Evolutionary conservation across 495 filamentous ascomycete species (phyloP).

Genomic region (Penicillium tannophilum): DNA sequence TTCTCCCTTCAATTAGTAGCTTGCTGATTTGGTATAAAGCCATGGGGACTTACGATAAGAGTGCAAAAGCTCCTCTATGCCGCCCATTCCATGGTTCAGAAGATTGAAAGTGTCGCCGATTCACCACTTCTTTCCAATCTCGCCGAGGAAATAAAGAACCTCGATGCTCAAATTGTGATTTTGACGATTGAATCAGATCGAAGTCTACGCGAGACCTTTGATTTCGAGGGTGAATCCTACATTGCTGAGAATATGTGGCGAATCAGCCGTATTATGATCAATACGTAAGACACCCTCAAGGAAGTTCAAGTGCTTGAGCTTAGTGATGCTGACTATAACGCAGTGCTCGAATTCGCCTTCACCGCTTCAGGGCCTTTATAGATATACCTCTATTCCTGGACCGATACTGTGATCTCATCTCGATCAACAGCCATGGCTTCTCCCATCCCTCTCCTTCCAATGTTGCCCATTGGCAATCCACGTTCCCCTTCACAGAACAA

Average conservation of each 20-base stretch:
- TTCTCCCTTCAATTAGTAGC: slow-evolving; percentile 5
- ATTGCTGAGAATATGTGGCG: slow-evolving; percentile 27
- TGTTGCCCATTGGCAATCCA: slow-evolving; percentile 18
- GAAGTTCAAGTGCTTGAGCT: not conserved
- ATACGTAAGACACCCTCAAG: slow-evolving; percentile 17
- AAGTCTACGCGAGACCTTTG: slow-evolving; percentile 14
- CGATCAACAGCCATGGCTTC: slow-evolving; percentile 30
- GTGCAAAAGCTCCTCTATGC: slow-evolving; percentile 48
- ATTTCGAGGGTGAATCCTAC: slow-evolving; percentile 12
- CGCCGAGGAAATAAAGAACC: slow-evolving; percentile 15
- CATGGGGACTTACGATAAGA: slow-evolving; percentile 47
- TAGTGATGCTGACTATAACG: not conserved
- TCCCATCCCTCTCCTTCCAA: slow-evolving; percentile 10
- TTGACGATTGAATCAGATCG: slow-evolving; percentile 22
- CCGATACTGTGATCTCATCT: slow-evolving; percentile 52
- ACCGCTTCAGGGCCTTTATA: slow-evolving; percentile 54
- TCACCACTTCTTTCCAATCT: slow-evolving; percentile 9
- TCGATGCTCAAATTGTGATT: slow-evolving; percentile 14
- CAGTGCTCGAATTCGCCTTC: slow-evolving; percentile 52
- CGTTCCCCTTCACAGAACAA: slow-evolving; percentile 46
- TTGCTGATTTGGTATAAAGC: slow-evolving; percentile 24
- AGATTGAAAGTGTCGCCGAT: slow-evolving; percentile 16
- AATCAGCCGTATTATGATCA: slow-evolving; percentile 21
- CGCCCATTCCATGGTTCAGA: slow-evolving; percentile 36
- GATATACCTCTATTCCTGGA: slow-evolving; percentile 52